These are phyloP conservation scores for Cyathus striatus DNA, from an alignment of 768 basidiomycete species.

Conservation along the genomic window DNA sequence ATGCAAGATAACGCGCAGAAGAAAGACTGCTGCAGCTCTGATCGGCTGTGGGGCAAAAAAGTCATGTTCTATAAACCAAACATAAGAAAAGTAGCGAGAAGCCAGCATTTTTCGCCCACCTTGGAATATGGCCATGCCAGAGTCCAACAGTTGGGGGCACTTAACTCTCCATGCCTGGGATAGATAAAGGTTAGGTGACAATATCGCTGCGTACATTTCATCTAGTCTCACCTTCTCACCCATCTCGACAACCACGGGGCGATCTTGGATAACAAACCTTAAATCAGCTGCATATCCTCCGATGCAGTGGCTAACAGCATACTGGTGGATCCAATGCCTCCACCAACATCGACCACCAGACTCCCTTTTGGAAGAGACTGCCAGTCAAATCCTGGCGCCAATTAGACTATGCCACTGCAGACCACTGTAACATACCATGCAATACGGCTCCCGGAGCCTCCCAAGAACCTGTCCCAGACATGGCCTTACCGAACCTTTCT, in stretches of 20 bases:
- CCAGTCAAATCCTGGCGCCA: constrained; percentile 53
- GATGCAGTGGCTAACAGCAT: constrained; percentile 29
- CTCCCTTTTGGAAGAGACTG: constrained; percentile 40
- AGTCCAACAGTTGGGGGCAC: constrained; percentile 52
- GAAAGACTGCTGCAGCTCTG: constrained; percentile 53
- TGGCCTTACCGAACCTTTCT: constrained; percentile 69
- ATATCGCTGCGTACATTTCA: not conserved
- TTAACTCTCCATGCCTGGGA: constrained; percentile 51
- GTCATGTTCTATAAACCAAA: constrained; percentile 49
- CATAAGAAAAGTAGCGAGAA: not conserved
- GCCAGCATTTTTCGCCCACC: constrained; percentile 19
- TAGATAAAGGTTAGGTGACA: not conserved
- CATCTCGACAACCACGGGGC: constrained; percentile 46
- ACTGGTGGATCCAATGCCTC: constrained; percentile 52
- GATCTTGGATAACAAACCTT: constrained; percentile 61
- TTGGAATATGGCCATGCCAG: constrained; percentile 49
- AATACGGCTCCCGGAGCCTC: constrained; percentile 58
- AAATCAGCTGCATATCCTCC: constrained; percentile 16
- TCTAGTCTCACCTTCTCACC: constrained; percentile 37
- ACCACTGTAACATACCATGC: constrained; percentile 32
- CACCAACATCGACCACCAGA: constrained; percentile 63
- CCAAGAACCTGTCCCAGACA: constrained; percentile 71
- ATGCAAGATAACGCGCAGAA: constrained; percentile 68
- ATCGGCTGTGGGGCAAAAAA: constrained; percentile 67
- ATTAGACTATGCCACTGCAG: constrained; percentile 1